phyloP scores from a whole-genome alignment of 768 basidiomycete genomes.

The Mycena latifolia region DNA sequence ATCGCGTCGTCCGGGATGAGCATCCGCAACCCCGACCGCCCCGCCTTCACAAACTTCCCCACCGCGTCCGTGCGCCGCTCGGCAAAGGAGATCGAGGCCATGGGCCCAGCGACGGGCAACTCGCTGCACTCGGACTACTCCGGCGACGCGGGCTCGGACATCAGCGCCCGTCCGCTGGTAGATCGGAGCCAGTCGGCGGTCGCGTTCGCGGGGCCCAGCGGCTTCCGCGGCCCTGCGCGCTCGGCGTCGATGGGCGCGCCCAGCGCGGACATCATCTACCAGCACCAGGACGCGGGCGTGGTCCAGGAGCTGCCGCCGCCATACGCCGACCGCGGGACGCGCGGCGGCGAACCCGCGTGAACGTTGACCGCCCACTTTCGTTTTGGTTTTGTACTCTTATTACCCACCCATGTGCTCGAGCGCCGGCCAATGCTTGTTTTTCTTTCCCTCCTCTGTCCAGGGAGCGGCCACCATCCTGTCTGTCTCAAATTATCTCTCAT shows the following conservation, averaged over 20 bases:
- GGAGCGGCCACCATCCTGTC: too few species aligned
- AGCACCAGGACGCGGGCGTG: conserved; percentile 51
- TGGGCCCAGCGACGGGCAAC: conserved; percentile 15
- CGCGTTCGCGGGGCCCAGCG: conserved; percentile 11
- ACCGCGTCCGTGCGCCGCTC: conserved; percentile 37
- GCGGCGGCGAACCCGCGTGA: background rate
- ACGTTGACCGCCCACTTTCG: conserved; percentile 12
- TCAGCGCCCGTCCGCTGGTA: conserved; percentile 11
- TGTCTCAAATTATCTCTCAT: background rate
- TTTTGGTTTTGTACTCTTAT: conserved; percentile 17
- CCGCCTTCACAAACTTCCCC: conserved; percentile 34
- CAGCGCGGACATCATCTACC: conserved; percentile 45
- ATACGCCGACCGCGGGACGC: conserved; percentile 40
- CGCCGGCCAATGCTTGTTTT: conserved; percentile 9
- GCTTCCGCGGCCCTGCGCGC: conserved; percentile 15
- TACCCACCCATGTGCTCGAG: background rate
- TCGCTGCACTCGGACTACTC: conserved; percentile 30
- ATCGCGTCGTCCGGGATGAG: conserved; percentile 16
- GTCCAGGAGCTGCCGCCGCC: conserved; percentile 53
- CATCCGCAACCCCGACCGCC: conserved; percentile 30
- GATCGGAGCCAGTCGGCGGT: conserved; percentile 28
- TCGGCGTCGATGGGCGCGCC: conserved; percentile 31
- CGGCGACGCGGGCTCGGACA: background rate
- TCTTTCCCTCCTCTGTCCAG: background rate
- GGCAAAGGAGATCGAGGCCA: conserved; percentile 38